Conservation (phyloP, 1,284 basidiomycete genomes). For the Coniophora puteana region DNA sequence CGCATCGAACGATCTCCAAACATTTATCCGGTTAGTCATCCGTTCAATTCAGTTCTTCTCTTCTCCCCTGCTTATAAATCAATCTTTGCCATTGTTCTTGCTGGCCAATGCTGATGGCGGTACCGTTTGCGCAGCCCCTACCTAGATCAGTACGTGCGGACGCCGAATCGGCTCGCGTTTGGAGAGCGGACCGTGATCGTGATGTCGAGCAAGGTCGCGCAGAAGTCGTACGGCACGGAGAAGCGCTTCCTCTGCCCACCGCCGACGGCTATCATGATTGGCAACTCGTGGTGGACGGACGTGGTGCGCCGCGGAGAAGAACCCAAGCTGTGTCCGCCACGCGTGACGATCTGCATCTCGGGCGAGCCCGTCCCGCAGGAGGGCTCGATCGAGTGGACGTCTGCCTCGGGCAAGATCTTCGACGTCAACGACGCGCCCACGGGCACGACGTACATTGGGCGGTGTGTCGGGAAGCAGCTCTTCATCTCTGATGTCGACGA, state of each 20-base stretch:
- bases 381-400: constrained; percentile 82
- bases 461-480: constrained; percentile 87
- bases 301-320: constrained; percentile 69
- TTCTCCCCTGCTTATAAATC: constrained; percentile 15
- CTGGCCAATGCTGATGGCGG: too few relatives aligned
- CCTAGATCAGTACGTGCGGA: constrained; percentile 80
- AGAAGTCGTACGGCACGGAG: constrained; percentile 96
- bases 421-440: constrained; percentile 77
- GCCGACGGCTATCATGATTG: constrained; percentile 92
- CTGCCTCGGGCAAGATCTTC: constrained; percentile 76
- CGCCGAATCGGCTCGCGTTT: constrained; percentile 83
- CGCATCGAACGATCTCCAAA: constrained; percentile 66
- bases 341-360: constrained; percentile 88
- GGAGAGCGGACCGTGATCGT: constrained; percentile 94
- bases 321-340: constrained; percentile 72
- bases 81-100: constrained; percentile 10
- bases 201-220: constrained; percentile 95
- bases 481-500: constrained; percentile 90
- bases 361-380: constrained; percentile 83
- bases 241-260: constrained; percentile 97
- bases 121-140: constrained; percentile 61
- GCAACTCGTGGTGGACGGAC: constrained; percentile 92
- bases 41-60: constrained; percentile 7
- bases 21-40: constrained; percentile 66
- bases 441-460: constrained; percentile 79